Base-by-base conservation (phyloP, 2,329 filamentous ascomycete species). In the Clarireedia monteithiana region DNA sequence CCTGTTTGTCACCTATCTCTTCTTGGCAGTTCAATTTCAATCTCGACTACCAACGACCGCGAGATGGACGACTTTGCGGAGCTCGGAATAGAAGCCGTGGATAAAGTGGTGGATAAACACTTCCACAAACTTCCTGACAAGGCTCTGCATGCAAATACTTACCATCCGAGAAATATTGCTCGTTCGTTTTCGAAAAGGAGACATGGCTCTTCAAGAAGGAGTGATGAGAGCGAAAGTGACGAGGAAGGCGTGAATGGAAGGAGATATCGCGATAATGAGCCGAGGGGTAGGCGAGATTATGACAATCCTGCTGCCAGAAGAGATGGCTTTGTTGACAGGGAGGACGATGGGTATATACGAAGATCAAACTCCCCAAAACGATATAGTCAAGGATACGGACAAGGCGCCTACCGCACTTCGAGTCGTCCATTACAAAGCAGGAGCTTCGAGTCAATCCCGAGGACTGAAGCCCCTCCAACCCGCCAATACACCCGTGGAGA, bases 41-140 rank as follows among this genome's bases (percentile, higher is more conserved):
- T 38, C 34, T 30, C 20, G 17, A 51, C 9, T 4, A 17, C 14
- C 24, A 14, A 5, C 5, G 2, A n/a, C 5, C 15, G 9, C 30
- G 23, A 38, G 40, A 48, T 24, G 23, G 34, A 42, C 6, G 23
- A 24, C 23, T 49, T 42, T 24, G 26, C 40, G 20, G 45, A 39
- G 36, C 24, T 54, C 5, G 45, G 24, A 3, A 40, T 42, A 10
- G 42, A 40, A 20, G 57, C 46, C 6, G n/a, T 46, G 17, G 52
- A 61, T 38, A 51, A 53, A 30, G 5, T 57, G 2, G 46, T 57
- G 14, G 53, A 62, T 36, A 57, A 58, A 23, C 49, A 62, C 23
- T 59, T 59, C n/a, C 50, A 64, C 17, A 58, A 58, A 48, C 6
- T 63, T 4, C 64, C 59, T 5, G 57, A 63, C 26, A n/a, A 38